phyloP scores from a whole-genome alignment of 306 rosid species.

The Lagenaria siceraria region DNA sequence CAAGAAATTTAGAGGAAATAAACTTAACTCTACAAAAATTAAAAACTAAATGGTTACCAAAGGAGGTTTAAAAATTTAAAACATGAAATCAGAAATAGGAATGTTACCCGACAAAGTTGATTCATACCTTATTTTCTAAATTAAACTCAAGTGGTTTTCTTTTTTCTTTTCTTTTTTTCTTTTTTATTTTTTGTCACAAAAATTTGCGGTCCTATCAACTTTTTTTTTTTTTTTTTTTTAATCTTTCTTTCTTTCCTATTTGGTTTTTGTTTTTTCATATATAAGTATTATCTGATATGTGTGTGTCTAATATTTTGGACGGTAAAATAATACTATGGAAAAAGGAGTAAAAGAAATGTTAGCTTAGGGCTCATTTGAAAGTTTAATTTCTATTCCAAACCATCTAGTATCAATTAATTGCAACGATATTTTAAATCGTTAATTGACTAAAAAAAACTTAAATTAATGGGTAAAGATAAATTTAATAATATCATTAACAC shows the following conservation, averaged over 20 bases:
- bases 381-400: background rate
- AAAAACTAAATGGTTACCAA: too few relatives aligned
- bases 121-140: background rate
- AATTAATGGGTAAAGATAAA: too few relatives aligned
- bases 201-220: background rate
- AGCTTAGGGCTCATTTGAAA: background rate
- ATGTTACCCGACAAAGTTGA: too few relatives aligned
- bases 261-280: background rate
- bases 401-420: background rate
- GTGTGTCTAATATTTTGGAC: background rate
- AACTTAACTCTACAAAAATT: too few relatives aligned
- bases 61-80: too few relatives aligned
- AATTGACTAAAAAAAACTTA: too few relatives aligned
- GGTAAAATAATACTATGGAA: background rate
- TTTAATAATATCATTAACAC: too few relatives aligned
- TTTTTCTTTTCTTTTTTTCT: background rate
- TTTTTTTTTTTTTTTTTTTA: too few relatives aligned
- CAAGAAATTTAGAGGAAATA: too few relatives aligned
- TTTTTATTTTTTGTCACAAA: background rate
- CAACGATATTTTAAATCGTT: too few relatives aligned
- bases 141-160: background rate
- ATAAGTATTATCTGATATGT: background rate
- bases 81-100: too few relatives aligned
- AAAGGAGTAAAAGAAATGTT: background rate
- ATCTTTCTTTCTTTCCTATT: background rate